Percentiles rank a stretch among this genome's conserved stretches.
Conservation (phyloP, 805 yeast genomes). For the Starmerella stigmatis region DNA sequence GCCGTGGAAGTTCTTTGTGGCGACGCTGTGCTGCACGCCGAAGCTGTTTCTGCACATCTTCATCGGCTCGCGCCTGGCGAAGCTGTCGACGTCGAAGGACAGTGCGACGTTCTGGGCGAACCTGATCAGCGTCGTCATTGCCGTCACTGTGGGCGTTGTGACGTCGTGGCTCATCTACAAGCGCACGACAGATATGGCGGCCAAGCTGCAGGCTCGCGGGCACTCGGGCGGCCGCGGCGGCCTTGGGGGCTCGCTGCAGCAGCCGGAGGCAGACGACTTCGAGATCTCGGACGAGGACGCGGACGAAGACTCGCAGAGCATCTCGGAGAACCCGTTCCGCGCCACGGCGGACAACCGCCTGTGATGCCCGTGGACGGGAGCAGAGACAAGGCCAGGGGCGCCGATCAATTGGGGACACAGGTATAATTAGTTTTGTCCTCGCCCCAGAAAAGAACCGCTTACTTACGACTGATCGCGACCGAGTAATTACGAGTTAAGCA, state of each 20-base stretch:
- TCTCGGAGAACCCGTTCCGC: conserved; percentile 7
- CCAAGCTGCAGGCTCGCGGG: conserved; percentile 25
- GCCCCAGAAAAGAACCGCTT: too few relatives aligned
- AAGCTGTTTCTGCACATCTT: conserved; percentile 67
- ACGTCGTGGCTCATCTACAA: conserved; percentile 62
- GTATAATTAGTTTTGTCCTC: too few relatives aligned
- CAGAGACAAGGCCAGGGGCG: too few relatives aligned
- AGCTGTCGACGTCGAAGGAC: conserved; percentile 48
- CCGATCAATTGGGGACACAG: neutral
- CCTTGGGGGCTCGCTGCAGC: conserved; percentile 13
- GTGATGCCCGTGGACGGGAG: too few relatives aligned
- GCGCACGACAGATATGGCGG: conserved; percentile 33
- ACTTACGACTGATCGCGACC: too few relatives aligned
- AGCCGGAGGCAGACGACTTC: conserved; percentile 26
- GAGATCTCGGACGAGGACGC: conserved; percentile 25
- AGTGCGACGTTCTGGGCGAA: conserved; percentile 48
- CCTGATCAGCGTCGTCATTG: conserved; percentile 46
- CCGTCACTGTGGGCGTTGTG: conserved; percentile 43
- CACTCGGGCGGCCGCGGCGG: conserved; percentile 12
- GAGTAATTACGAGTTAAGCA: too few relatives aligned
- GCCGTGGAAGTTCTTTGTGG: conserved; percentile 50
- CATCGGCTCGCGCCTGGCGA: conserved; percentile 63
- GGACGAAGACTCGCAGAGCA: neutral
- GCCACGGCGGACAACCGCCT: conserved; percentile 2
- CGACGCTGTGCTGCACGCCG: conserved; percentile 70